Conservation (phyloP, 2,329 filamentous ascomycete species). For the Camillea tinctor region DNA sequence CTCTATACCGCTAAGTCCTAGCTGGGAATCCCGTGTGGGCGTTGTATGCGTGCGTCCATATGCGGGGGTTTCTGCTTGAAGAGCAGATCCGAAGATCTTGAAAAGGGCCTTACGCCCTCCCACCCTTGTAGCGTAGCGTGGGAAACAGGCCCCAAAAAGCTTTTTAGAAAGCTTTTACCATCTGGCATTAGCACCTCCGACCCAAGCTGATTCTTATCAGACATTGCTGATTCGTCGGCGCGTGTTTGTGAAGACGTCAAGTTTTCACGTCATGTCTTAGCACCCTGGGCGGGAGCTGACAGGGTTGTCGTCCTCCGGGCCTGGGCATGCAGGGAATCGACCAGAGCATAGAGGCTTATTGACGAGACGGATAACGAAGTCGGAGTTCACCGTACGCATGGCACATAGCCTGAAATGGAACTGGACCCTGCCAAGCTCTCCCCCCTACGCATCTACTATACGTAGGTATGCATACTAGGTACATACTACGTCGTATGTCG, state of each 20-base stretch:
- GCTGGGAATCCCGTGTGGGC: too few relatives aligned
- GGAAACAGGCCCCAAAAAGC: constrained; percentile 10
- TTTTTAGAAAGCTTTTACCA: background rate
- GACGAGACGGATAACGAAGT: background rate
- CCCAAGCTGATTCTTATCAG: constrained; percentile 20
- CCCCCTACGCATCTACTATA: too few relatives aligned
- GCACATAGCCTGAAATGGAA: too few relatives aligned
- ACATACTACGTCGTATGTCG: background rate
- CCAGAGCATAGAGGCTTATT: too few relatives aligned
- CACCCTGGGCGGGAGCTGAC: background rate
- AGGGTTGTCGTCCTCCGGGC: background rate
- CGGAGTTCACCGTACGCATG: background rate
- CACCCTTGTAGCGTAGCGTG: constrained; percentile 1
- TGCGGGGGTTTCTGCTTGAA: background rate
- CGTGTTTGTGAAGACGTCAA: constrained; percentile 20
- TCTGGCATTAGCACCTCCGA: constrained; percentile 12
- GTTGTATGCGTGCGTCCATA: background rate
- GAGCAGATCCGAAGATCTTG: background rate
- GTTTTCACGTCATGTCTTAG: constrained; percentile 18
- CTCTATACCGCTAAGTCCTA: too few relatives aligned
- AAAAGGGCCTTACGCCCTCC: background rate
- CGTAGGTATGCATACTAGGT: background rate
- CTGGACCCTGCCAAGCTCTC: too few relatives aligned
- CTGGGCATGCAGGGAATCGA: too few relatives aligned
- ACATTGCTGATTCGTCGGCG: constrained; percentile 16